Percentiles rank a stretch among this genome's conserved stretches.
These are phyloP conservation scores for Rauvolfia tetraphylla DNA, from an alignment of 257 asterid species.

Conservation along the genomic window DNA sequence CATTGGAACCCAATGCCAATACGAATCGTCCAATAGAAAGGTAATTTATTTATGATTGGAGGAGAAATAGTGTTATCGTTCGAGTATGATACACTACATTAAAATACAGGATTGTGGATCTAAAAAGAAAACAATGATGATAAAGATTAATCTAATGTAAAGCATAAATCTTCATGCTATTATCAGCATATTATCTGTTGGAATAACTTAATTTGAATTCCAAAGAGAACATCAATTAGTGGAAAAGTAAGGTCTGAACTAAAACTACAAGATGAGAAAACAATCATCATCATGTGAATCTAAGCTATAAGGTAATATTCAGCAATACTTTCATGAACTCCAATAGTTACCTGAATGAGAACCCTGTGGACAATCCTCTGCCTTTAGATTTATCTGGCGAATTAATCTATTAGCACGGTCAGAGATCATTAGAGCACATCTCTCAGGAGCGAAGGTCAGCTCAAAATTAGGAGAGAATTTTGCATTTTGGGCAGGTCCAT, in stretches of 20 bases:
- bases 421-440: conserved; percentile 70
- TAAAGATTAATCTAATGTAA: background rate
- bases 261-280: background rate
- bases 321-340: background rate
- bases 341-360: conserved; percentile 55
- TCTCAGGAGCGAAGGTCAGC: conserved; percentile 56
- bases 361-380: conserved; percentile 53
- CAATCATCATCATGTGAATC: background rate
- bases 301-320: background rate
- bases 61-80: no score
- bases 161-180: background rate
- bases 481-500: conserved; percentile 74
- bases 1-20: no score
- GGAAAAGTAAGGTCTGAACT: background rate
- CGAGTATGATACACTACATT: no score
- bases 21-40: no score
- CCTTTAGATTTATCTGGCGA: conserved; percentile 64
- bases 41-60: no score
- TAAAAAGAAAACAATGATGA: background rate
- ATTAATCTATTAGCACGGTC: conserved; percentile 64
- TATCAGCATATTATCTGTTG: background rate
- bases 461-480: conserved; percentile 54
- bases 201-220: background rate
- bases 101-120: background rate
- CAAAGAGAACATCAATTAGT: background rate